Evolutionary conservation across 768 basidiomycete species (phyloP).

Genomic region (Leucosporidium creatinivorum): DNA sequence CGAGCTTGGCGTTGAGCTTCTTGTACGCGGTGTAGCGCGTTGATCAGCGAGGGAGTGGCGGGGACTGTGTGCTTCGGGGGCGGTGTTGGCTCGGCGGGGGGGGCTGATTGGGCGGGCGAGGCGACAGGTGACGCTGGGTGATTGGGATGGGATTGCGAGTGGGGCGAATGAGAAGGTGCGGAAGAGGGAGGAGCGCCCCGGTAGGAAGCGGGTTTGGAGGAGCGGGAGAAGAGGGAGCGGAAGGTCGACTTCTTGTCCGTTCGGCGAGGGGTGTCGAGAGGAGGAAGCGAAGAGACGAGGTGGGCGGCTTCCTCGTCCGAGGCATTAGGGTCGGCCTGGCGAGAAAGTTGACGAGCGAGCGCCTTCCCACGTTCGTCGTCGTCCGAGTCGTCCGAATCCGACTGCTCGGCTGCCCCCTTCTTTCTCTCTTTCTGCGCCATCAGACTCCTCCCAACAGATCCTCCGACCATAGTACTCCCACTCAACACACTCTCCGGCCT

Average conservation of each 20-base stretch:
- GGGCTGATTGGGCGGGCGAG: neutral
- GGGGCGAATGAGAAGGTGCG: too few relatives aligned
- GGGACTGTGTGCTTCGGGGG: constrained; percentile 3
- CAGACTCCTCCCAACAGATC: constrained; percentile 10
- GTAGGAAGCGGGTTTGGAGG: too few relatives aligned
- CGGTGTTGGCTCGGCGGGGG: too few relatives aligned
- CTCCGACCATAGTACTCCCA: neutral
- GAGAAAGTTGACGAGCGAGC: neutral
- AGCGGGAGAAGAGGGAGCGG: too few relatives aligned
- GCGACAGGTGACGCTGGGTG: neutral
- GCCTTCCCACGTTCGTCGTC: neutral
- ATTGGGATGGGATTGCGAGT: neutral
- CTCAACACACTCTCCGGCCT: too few relatives aligned
- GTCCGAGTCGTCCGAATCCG: neutral
- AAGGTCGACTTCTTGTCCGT: neutral
- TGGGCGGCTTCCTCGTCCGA: neutral
- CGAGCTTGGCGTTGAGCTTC: constrained; percentile 19
- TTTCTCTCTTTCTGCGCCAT: neutral
- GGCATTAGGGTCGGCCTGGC: neutral
- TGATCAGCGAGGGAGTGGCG: constrained; percentile 24
- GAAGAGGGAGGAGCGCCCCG: too few relatives aligned
- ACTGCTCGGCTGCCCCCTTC: neutral
- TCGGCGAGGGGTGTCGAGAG: neutral
- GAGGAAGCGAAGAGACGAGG: neutral
- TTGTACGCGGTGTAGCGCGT: constrained; percentile 21